A percentile compares a stretch with the other conserved stretches of the same genome.
Evolutionary conservation across 768 basidiomycete genomes (phyloP).

Genomic region (Auriscalpium microsporum): DNA sequence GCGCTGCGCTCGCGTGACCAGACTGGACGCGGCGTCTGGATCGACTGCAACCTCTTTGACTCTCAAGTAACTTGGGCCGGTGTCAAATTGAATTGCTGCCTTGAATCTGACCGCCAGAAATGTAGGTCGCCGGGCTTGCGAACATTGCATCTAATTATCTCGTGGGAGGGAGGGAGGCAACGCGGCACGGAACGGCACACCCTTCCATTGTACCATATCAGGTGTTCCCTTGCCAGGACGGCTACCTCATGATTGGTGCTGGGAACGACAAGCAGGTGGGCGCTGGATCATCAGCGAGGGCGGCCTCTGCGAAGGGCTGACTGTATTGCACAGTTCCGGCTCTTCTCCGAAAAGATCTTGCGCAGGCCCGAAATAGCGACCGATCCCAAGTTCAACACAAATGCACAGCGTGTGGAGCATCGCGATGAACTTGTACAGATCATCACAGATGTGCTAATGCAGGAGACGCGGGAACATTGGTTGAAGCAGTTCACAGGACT

Average conservation of each 20-base stretch:
- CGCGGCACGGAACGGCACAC: slow-evolving; percentile 86
- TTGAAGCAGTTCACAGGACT: slow-evolving; percentile 63
- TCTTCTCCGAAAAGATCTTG: slow-evolving; percentile 58
- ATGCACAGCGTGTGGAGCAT: slow-evolving; percentile 68
- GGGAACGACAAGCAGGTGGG: slow-evolving; percentile 82
- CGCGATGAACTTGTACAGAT: slow-evolving; percentile 58
- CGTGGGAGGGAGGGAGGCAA: slow-evolving; percentile 74
- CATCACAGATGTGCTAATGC: slow-evolving; percentile 53
- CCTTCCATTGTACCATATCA: slow-evolving; percentile 93
- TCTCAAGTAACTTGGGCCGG: slow-evolving; percentile 50
- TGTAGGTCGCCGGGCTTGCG: slow-evolving; percentile 78
- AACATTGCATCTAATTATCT: slow-evolving; percentile 94
- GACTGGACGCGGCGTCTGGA: slow-evolving; percentile 83
- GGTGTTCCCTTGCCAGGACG: slow-evolving; percentile 79
- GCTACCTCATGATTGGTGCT: slow-evolving; percentile 89
- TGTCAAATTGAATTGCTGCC: background rate
- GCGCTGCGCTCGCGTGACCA: slow-evolving; percentile 73
- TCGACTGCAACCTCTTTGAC: slow-evolving; percentile 91
- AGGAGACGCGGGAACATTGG: slow-evolving; percentile 64
- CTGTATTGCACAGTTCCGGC: slow-evolving; percentile 46
- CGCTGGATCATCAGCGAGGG: too few relatives aligned
- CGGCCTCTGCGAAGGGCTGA: background rate
- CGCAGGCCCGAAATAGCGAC: slow-evolving; percentile 46
- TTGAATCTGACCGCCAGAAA: background rate
- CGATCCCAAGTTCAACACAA: slow-evolving; percentile 63